Evolutionary conservation across 2,329 filamentous ascomycete species (phyloP), one percentile per base, ranked within the genome.

Genomic region (Colletotrichum spaethianum): DNA sequence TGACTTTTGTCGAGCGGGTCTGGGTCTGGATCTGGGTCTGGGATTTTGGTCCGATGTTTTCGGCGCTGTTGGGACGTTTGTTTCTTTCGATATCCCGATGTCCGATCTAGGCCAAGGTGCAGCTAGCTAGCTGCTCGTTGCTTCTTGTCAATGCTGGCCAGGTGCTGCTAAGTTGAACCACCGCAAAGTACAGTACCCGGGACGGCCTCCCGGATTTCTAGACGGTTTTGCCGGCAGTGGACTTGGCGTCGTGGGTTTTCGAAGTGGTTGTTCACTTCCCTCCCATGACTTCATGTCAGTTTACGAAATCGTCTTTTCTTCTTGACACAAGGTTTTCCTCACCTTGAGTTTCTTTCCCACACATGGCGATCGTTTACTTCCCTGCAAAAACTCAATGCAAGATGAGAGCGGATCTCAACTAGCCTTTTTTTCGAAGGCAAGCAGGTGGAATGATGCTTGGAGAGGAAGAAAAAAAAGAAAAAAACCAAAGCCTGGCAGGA

Each of bases 1-100:
- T 63, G 36, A 40, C 48, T 53, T 63, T 63, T 42, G 36, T 26
- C 18, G 48, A 53, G 61, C 20, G 65, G 38, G 65, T 55, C 55
- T 55, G 31, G 63, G 55, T 26, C 38, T 52, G 23, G n/a, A 31
- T 36, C 46, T 31, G 60, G 18, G 66, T 44, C 38, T 56, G 52
- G 63, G 63, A 42, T 62, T 52, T 63, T 46, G 12, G 56, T 67
- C 57, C 53, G 33, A 60, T 62, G 36, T 63, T 44, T 68, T 52
- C 14, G 52, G 33, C 23, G 46, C 20, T 38, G 55, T 31, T 53
- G 59, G 40, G 59, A 40, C 40, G 52, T 63, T 65, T 68, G 50
- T 55, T 20, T 60, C 12, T 60, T n/a, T 48, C 44, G 26, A 38
- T 68, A 38, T 55, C 56, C 61, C 33, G 48, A 28, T 55, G 26